Evolutionary conservation across 2,329 filamentous ascomycete species (phyloP), one percentile per base, ranked within the genome.

Genomic region (Colletotrichum somersetense): DNA sequence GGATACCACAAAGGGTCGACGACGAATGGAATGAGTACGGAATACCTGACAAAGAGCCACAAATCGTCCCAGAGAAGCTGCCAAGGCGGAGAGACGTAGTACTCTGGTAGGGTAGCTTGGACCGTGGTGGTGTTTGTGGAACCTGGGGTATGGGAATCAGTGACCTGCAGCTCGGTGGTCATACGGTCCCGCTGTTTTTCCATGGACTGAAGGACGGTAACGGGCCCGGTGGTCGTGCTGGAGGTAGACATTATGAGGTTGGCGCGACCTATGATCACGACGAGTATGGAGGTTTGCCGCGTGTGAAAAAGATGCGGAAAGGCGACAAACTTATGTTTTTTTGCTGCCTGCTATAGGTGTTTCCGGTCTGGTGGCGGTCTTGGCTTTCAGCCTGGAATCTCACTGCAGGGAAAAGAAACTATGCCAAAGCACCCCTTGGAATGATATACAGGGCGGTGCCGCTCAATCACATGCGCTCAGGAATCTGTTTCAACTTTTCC

Each of bases 41-140:
- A 26, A 10, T 52, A 48, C 18, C 26, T 73, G 20, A 73, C 20
- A 26, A 73, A 73, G 33, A 73, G 61, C 18, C 38, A 16, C 20
- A 53, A 23, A 23, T 73, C 71, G 42, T 73, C 69, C 26, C 44
- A 62, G 5, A 69, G 44, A 1, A 72, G 69, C 30, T 59, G 42
- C 69, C 69, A 72, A 16, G 69, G 69, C 11, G 66, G 26, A 5
- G 66, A 66, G 46, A 55, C 42, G 55, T 72, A 58, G 40, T 72
- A 72, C 30, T 72, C 69, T 18, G 69, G 59, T n/a, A 64, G 38
- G 4, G 50, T 44, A 23, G 50, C 62, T 20, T 14, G 26, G 35
- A 64, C 23, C 2, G 33, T 33, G 38, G n/a, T 33, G 57, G 38
- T n/a, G n/a, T 40, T 40, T 35, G 8, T 8, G n/a, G 33, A 11